Evolutionary conservation across 306 rosid species (phyloP).

Genomic region (Hippophae gyantsensis): DNA sequence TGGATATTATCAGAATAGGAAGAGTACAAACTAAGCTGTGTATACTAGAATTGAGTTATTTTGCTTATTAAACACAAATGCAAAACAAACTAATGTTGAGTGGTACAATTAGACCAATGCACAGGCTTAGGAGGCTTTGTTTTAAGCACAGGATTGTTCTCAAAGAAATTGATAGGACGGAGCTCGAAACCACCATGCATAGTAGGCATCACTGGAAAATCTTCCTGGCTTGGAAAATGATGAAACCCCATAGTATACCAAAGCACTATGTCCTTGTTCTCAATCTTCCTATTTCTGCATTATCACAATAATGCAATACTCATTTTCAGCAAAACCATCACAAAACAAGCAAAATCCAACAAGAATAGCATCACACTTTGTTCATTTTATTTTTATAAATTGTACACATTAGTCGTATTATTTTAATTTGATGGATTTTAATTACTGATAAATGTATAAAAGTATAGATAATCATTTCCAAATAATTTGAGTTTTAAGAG

Average conservation of each 20-base stretch:
- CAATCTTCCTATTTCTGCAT: slow-evolving; percentile 13
- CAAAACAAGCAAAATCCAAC: too few species aligned
- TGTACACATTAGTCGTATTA: accelerated
- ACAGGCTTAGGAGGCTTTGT: slow-evolving; percentile 15
- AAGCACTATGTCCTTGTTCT: slow-evolving; percentile 13
- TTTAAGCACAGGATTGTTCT: slow-evolving; percentile 52
- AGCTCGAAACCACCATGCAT: slow-evolving; percentile 36
- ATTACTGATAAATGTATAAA: too few species aligned
- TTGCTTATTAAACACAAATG: not conserved
- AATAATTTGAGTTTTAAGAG: too few species aligned
- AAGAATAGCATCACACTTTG: too few species aligned
- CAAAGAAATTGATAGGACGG: slow-evolving; percentile 60
- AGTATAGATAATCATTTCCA: too few species aligned
- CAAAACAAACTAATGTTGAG: not conserved
- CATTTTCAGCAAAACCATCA: too few species aligned
- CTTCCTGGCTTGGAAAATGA: slow-evolving; percentile 58
- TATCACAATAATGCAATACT: not conserved
- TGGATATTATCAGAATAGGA: too few species aligned
- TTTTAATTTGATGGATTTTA: too few species aligned
- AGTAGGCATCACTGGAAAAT: slow-evolving; percentile 54
- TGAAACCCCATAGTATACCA: slow-evolving; percentile 55
- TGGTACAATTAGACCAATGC: slow-evolving; percentile 14
- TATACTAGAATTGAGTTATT: too few species aligned
- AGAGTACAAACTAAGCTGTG: not conserved
- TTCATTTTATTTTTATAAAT: too few species aligned